Evolutionary conservation across 164 flowering plant species (phyloP).

Genomic region (Aristolochia californica): DNA sequence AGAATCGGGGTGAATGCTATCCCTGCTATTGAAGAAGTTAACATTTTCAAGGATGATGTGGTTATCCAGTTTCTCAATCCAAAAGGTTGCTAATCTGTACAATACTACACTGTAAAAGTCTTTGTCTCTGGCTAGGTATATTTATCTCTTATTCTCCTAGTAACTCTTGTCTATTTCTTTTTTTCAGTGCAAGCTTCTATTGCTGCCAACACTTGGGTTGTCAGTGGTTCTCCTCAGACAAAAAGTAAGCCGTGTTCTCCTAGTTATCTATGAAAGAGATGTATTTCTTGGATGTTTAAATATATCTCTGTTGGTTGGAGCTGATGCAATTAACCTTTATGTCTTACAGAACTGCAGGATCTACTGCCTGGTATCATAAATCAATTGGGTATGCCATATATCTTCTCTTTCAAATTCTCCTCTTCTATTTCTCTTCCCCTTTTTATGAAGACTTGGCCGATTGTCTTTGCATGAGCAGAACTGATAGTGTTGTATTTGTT

Average conservation of each 20-base stretch:
- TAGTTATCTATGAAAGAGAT: background rate
- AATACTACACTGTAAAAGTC: background rate
- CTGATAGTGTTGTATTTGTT: background rate
- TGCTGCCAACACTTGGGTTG: slow-evolving; percentile 95
- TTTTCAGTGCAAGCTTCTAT: slow-evolving; percentile 86
- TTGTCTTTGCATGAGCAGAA: background rate
- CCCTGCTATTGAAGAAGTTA: slow-evolving; percentile 63
- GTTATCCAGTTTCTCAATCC: slow-evolving; percentile 54
- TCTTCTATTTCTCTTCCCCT: background rate
- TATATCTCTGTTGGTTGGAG: background rate
- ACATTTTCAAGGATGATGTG: slow-evolving; percentile 57
- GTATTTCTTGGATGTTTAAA: background rate
- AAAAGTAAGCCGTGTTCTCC: slow-evolving; percentile 34
- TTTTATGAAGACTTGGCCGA: too few species aligned
- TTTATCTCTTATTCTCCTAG: background rate
- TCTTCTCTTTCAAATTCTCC: background rate
- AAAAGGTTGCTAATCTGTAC: slow-evolving; percentile 24
- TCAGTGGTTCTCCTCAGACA: slow-evolving; percentile 81
- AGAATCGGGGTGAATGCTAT: slow-evolving; percentile 71
- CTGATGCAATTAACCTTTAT: background rate
- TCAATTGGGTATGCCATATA: slow-evolving; percentile 30
- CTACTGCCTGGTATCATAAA: slow-evolving; percentile 52
- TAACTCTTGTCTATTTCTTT: background rate
- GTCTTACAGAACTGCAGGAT: slow-evolving; percentile 43
- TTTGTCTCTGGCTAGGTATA: background rate